phyloP scores from a whole-genome alignment of 495 filamentous ascomycete genomes.

The Neurospora sp. region DNA sequence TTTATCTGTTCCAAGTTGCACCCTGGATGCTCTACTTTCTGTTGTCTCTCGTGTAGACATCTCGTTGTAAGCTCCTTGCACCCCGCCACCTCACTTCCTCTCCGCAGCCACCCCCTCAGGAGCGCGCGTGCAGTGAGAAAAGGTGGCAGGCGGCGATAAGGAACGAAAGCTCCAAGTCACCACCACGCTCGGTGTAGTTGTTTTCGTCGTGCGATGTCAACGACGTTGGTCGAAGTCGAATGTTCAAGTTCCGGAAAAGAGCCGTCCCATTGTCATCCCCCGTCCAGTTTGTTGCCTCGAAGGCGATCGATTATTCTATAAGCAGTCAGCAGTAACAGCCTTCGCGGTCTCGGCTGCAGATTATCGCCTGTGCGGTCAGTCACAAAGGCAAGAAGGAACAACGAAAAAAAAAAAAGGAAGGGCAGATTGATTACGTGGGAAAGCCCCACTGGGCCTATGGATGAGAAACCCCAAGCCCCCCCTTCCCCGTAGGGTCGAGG shows the following conservation, averaged over 20 bases:
- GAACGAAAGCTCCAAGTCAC: background rate
- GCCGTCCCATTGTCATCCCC: background rate
- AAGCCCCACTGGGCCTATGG: slow-evolving; percentile 10
- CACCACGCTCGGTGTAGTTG: background rate
- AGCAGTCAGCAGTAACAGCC: slow-evolving; percentile 1
- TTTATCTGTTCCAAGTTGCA: too few species aligned
- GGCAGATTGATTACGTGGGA: slow-evolving; percentile 2
- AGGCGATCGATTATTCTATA: background rate
- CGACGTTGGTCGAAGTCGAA: background rate
- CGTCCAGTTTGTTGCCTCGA: background rate
- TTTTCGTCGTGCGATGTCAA: background rate
- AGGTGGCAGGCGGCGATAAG: background rate
- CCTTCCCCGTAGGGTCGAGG: background rate
- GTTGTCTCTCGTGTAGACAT: too few species aligned
- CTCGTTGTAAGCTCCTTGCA: background rate
- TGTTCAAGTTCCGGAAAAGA: background rate
- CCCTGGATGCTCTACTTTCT: too few species aligned
- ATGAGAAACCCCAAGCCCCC: background rate
- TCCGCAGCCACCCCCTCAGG: background rate
- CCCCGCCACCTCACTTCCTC: background rate
- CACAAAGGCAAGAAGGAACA: slow-evolving; percentile 2
- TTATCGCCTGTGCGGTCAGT: slow-evolving; percentile 2
- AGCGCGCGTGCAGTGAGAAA: background rate
- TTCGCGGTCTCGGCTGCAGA: background rate
- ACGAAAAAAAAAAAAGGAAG: slow-evolving; percentile 3